Conservation (phyloP, 2,329 filamentous ascomycete genomes). For the Byssoonygena ceratinophila region DNA sequence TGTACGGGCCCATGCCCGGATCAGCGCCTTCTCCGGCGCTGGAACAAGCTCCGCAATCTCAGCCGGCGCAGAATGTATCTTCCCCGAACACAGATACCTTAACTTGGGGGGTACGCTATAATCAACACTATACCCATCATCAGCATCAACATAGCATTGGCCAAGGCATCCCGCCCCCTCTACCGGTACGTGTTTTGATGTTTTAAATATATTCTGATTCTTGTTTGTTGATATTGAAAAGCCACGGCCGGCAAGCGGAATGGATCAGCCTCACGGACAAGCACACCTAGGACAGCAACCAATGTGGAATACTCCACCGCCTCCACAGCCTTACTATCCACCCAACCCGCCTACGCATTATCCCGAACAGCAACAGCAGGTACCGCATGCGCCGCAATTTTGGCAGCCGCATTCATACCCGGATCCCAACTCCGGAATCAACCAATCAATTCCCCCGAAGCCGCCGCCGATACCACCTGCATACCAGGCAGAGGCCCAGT, state of each 20-base stretch:
- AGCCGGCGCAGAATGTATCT: slow-evolving; percentile 6
- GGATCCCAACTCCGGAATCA: slow-evolving; percentile 18
- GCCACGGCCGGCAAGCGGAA: slow-evolving; percentile 31
- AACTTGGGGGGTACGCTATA: slow-evolving; percentile 38
- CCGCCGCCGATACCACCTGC: slow-evolving; percentile 34
- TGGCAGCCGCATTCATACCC: slow-evolving; percentile 21
- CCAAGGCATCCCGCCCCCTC: slow-evolving; percentile 25
- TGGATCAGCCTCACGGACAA: slow-evolving; percentile 20
- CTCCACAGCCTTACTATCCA: slow-evolving; percentile 15
- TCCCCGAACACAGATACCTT: slow-evolving; percentile 25
- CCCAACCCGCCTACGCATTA: slow-evolving; percentile 7
- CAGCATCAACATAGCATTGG: slow-evolving; percentile 13
- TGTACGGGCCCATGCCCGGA: slow-evolving; percentile 29
- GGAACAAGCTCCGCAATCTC: slow-evolving; percentile 16
- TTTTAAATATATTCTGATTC: not conserved
- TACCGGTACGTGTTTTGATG: slow-evolving; percentile 26
- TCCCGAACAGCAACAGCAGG: slow-evolving; percentile 8
- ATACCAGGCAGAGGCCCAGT: slow-evolving; percentile 27
- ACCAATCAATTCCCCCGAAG: slow-evolving; percentile 27
- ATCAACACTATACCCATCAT: slow-evolving; percentile 18
- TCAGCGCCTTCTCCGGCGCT: slow-evolving; percentile 13
- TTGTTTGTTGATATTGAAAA: slow-evolving; percentile 15
- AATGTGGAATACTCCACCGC: slow-evolving; percentile 9
- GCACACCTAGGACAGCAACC: slow-evolving; percentile 16
- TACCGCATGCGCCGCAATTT: slow-evolving; percentile 17